Percentiles rank a stretch among this genome's conserved stretches.
These are phyloP conservation scores for Shiraia sp. DNA, from an alignment of 2,329 filamentous ascomycete species.

Conservation along the genomic window DNA sequence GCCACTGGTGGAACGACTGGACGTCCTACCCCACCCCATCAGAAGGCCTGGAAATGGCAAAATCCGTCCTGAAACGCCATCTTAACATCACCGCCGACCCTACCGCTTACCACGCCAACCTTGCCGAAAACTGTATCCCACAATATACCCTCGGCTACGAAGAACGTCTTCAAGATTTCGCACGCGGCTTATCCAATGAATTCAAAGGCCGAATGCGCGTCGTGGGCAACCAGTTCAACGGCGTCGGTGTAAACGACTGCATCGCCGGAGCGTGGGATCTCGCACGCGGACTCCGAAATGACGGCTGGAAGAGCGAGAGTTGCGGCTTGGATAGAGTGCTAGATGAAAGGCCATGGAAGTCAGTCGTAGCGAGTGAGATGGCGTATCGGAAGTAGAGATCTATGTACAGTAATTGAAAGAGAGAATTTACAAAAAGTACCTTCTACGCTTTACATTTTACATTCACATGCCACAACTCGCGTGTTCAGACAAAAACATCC, in stretches of 20 bases:
- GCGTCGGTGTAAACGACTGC: constrained; percentile 56
- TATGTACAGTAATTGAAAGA: too few relatives aligned
- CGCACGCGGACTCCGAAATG: constrained; percentile 44
- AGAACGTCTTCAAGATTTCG: constrained; percentile 58
- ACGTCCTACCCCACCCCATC: constrained; percentile 64
- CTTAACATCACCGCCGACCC: constrained; percentile 70
- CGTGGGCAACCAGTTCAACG: constrained; percentile 52
- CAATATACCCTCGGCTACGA: constrained; percentile 85
- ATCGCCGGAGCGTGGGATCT: constrained; percentile 61
- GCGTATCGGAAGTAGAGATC: constrained; percentile 11
- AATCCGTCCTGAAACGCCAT: constrained; percentile 71
- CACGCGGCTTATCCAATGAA: constrained; percentile 58
- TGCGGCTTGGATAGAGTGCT: constrained; percentile 29
- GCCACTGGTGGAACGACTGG: constrained; percentile 83
- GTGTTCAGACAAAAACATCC: too few relatives aligned
- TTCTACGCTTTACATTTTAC: too few relatives aligned
- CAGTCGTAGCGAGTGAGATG: constrained; percentile 11
- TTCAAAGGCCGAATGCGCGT: constrained; percentile 70
- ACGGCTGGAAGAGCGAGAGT: constrained; percentile 32
- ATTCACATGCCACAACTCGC: too few relatives aligned
- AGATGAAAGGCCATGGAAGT: constrained; percentile 18
- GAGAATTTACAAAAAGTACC: too few relatives aligned
- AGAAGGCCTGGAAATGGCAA: constrained; percentile 71
- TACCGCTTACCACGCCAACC: constrained; percentile 61
- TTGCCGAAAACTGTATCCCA: constrained; percentile 78